Percentiles rank a stretch among this genome's conserved stretches.
Conservation (phyloP, 805 yeast genomes). For the Pichia cabralensis region DNA sequence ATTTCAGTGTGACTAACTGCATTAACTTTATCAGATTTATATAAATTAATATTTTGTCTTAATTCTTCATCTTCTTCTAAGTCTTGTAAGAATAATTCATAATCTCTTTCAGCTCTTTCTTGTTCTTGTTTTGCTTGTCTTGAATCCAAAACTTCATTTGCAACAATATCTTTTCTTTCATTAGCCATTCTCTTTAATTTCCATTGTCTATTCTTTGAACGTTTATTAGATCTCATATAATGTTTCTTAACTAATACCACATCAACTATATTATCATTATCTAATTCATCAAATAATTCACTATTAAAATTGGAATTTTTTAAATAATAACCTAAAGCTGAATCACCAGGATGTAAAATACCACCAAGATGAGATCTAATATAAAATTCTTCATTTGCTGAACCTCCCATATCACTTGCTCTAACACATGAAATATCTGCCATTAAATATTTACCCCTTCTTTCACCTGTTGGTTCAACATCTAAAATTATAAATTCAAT, state of each 20-base stretch:
- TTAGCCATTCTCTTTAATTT: conserved; percentile 95
- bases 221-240: conserved; percentile 70
- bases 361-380: conserved; percentile 91
- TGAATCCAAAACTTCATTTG: conserved; percentile 30
- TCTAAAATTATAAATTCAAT: conserved; percentile 86
- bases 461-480: conserved; percentile 82
- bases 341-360: conserved; percentile 92
- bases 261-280: conserved; percentile 62
- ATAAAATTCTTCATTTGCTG: conserved; percentile 64
- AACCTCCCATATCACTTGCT: conserved; percentile 76
- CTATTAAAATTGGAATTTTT: conserved; percentile 83
- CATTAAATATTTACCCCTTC: conserved; percentile 65
- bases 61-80: conserved; percentile 94
- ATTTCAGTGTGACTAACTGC: conserved; percentile 11
- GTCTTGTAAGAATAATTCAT: conserved; percentile 91
- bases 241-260: conserved; percentile 83
- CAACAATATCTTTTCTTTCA: conserved; percentile 84
- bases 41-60: conserved; percentile 81
- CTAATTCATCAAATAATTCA: conserved; percentile 67
- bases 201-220: conserved; percentile 75
- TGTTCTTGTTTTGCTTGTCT: conserved; percentile 80
- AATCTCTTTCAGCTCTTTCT: conserved; percentile 89
- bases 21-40: conserved; percentile 46
- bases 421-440: conserved; percentile 93
- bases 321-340: conserved; percentile 83